Conservation (phyloP, 768 basidiomycete genomes). For the Floccularia luteovirens region DNA sequence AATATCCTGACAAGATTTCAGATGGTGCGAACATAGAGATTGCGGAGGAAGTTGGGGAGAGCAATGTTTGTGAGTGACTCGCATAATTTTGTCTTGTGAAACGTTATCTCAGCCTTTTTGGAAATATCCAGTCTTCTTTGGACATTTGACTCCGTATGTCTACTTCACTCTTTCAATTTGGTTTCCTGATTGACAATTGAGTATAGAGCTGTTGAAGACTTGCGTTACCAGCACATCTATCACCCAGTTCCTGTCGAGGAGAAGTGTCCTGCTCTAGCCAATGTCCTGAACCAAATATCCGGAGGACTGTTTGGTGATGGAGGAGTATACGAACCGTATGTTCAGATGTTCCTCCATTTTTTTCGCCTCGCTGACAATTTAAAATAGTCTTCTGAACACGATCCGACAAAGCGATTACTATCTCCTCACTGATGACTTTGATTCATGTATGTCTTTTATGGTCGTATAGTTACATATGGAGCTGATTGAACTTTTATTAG, state of each 20-base stretch:
- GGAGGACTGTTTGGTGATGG: conserved; percentile 77
- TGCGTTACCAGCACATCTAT: conserved; percentile 83
- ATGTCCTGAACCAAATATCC: conserved; percentile 72
- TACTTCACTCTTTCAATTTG: background rate
- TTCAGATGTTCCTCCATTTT: conserved; percentile 13
- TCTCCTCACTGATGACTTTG: conserved; percentile 88
- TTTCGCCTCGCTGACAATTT: conserved; percentile 15
- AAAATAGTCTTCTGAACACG: conserved; percentile 58
- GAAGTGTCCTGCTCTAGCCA: conserved; percentile 76
- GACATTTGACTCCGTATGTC: conserved; percentile 67
- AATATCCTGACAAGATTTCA: conserved; percentile 8
- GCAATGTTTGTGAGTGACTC: conserved; percentile 74
- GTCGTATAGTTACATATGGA: background rate
- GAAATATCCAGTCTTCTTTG: conserved; percentile 68
- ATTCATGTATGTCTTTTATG: conserved; percentile 59
- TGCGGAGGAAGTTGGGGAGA: conserved; percentile 89
- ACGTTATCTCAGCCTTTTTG: conserved; percentile 1
- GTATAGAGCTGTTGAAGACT: conserved; percentile 65
- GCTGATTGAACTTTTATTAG: conserved; percentile 28
- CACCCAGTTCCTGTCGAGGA: conserved; percentile 74
- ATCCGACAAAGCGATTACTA: conserved; percentile 74
- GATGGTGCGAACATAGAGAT: conserved; percentile 98
- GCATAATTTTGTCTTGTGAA: conserved; percentile 6
- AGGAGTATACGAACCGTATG: conserved; percentile 79
- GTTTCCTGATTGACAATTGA: background rate